Base-by-base conservation (phyloP, 257 asterid species). In the Ilex asprella region DNA sequence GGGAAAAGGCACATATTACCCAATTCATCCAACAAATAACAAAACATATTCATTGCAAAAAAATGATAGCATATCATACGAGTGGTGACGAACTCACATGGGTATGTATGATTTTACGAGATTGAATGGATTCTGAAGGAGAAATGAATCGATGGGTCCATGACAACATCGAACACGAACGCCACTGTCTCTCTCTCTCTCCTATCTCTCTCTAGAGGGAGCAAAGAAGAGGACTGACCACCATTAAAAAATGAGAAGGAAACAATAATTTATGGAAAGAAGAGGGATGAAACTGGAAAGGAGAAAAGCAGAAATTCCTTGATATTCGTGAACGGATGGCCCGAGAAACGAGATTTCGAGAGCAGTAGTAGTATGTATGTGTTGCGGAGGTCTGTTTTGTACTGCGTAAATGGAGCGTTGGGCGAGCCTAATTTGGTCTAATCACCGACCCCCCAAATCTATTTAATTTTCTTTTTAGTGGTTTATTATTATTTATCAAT, bases 281-380 rank as follows among this genome's bases (percentile, higher is more conserved):
- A 30, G 55, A 61, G 86, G 76, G 72, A 16, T 58, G 62, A 60
- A 71, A 10, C 7, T 50, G 61, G 60, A 64, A 56, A 64, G 35
- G 61, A 56, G 39, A 32, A 52, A 49, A 68, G 76, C 60, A 69
- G 62, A 75, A 78, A 73, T 72, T 77, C 78, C 86, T 83, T 77
- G 92, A 87, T 76, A 75, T 72, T 79, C 83, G 95, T 76, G 86
- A 78, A 72, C 35, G 72, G 78, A 61, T 71, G 91, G 93, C 82
- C 75, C 86, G 78, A 77, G 76, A 73, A 73, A 81, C 82, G 76
- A 81, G 88, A 82, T 74, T 78, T 74, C 46, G 65, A 81, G 71
- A 65, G 50, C 16, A 60, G 30, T 10, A 6, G 1, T 16, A 31
- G 12, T 76, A 55, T 46, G 59, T 73, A 60, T 69, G 72, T 61